Conservation (phyloP, 202 grass and related monocot genomes). For the Alloteropsis angusta region DNA sequence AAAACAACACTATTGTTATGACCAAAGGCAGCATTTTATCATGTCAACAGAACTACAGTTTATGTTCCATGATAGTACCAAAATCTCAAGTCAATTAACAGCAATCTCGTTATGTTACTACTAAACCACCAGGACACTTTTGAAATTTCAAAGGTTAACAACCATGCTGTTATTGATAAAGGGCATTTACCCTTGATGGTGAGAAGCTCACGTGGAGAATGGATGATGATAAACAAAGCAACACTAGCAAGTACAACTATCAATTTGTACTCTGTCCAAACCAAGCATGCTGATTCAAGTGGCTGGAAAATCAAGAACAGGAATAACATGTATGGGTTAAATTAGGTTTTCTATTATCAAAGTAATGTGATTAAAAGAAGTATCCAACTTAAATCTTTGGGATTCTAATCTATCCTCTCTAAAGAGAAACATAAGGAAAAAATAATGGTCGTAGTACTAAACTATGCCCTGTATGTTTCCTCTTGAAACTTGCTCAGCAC, state of each 20-base stretch:
- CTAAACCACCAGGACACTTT: neutral
- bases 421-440: neutral
- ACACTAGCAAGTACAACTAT: neutral
- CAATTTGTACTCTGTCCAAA: neutral
- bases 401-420: neutral
- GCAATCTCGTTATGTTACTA: neutral
- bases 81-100: neutral
- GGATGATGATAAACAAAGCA: neutral
- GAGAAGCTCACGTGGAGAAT: neutral
- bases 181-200: neutral
- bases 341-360: neutral
- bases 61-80: neutral
- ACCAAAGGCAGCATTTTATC: neutral
- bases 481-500: neutral
- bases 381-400: neutral
- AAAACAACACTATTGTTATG: neutral
- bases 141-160: neutral
- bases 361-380: neutral
- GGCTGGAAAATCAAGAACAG: neutral
- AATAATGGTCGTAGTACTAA: neutral
- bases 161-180: neutral
- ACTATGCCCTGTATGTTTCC: neutral
- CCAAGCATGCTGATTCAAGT: neutral
- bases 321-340: neutral
- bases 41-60: neutral